Base-by-base conservation (phyloP, 73 alveolate species). In the Blepharisma japonicum region DNA sequence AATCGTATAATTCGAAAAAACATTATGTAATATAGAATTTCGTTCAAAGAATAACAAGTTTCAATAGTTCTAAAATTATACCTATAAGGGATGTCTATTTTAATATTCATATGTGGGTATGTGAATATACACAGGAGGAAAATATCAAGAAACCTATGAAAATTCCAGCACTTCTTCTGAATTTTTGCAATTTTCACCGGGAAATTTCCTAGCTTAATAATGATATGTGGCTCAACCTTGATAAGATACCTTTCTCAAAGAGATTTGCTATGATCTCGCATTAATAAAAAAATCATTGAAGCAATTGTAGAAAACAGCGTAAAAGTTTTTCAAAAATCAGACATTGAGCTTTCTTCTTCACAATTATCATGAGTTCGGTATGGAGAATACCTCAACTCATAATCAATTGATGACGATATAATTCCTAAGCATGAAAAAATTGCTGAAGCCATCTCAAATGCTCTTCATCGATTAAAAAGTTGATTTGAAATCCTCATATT, bases 311-410 rank as follows among this genome's bases (percentile, higher is more conserved):
- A 32, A 32, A 32, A 32, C 42, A 32, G 42, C 42, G 42, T 32
- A 32, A 32, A 32, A 32, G 42, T 32, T 32, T 32, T 32, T 32
- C 42, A 32, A 32, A 32, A 32, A 32, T 32, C 42, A 3, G 42
- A 32, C 42, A 32, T 3, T 32, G 42, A 32, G 42, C 42, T 32
- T 32, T 32, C 42, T 32, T 8, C 46, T 25, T n/a, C 14, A 25
- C 74, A 61, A 25, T 61, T 61, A 9, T 61, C 23, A 25, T 61
- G 74, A 25, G 38, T 25, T 18, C 74, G 74, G 46, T n/a, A 14
- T 2, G 14, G 47, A 8, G 74, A 61, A 25, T 61, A 61, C 18
- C 23, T 14, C 14, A 61, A 1, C 74, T 61, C 74, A 25, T 61
- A 61, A 39, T 61, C 74, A 14, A 61, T 14, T 14, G 74, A 14